These are phyloP conservation scores for Leccinum broughii DNA, from an alignment of 768 basidiomycete genomes.

Conservation along the genomic window DNA sequence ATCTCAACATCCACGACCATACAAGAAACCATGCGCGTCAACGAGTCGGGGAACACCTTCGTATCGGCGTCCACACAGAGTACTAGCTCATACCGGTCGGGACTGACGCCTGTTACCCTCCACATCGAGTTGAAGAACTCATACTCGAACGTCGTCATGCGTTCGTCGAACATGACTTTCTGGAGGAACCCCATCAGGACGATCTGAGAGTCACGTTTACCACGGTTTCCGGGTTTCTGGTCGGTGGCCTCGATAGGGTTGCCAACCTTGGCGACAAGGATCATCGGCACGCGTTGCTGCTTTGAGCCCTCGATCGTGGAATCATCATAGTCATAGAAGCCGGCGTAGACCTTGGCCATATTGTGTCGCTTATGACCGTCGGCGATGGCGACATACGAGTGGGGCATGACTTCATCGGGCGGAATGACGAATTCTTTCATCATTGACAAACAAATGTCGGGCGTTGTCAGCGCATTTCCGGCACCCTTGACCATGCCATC, in stretches of 20 bases:
- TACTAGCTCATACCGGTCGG: slow-evolving; percentile 93
- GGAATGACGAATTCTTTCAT: slow-evolving; percentile 92
- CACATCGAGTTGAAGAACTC: slow-evolving; percentile 99
- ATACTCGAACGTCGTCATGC: slow-evolving; percentile 99
- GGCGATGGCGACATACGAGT: slow-evolving; percentile 97
- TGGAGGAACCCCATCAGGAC: slow-evolving; percentile 97
- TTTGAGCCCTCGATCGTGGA: slow-evolving; percentile 86
- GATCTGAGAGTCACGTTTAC: slow-evolving; percentile 98
- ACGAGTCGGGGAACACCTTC: slow-evolving; percentile 97
- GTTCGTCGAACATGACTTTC: slow-evolving; percentile 99
- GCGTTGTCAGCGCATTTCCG: slow-evolving; percentile 86
- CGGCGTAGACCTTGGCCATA: slow-evolving; percentile 98
- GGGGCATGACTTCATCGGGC: slow-evolving; percentile 82
- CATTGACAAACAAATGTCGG: slow-evolving; percentile 92
- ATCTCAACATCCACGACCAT: slow-evolving; percentile 98
- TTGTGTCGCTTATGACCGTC: slow-evolving; percentile 99
- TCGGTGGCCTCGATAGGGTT: slow-evolving; percentile 90
- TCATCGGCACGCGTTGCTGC: slow-evolving; percentile 95
- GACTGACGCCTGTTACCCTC: slow-evolving; percentile 92
- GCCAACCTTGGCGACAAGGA: slow-evolving; percentile 94
- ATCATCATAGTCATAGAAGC: slow-evolving; percentile 95
- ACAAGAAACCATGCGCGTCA: slow-evolving; percentile 93
- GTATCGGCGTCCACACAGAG: slow-evolving; percentile 98
- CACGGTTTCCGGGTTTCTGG: slow-evolving; percentile 94
- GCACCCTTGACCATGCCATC: slow-evolving; percentile 99